Base-by-base conservation (phyloP, 441 rosid species). In the Pelargonium cotyledonis region DNA sequence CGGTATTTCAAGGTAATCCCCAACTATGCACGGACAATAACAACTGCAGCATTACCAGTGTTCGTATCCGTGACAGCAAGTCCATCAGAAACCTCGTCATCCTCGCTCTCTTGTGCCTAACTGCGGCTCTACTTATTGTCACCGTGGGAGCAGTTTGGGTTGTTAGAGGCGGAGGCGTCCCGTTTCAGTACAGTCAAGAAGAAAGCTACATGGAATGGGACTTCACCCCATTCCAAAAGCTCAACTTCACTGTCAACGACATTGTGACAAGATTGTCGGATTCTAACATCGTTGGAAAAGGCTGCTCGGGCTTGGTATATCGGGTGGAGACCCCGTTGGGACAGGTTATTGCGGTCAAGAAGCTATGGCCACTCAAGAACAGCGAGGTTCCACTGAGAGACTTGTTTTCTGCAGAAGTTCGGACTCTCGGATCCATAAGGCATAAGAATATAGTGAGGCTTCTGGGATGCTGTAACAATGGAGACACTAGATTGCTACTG, bases 381-480 rank as follows among this genome's bases (percentile, higher is more conserved):
- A 78, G 84, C 18, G 90, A 83, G 79, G 47, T 29, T 60, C 83
- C 85, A 4, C 83, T 84, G 29, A 82, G 87, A 69, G 93, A 88
- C 71, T 70, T 75, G 79, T 88, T 88, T 77, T 73, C 93, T 35
- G 87, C 93, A 23, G 93, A 88, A 74, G 93, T 88, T 69, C 80
- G 68, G 78, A 76, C 85, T 19, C 85, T 88, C 15, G 93, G 93
- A 63, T 88, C 93, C 16, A 82, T 86, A 65, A 76, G 90, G 80
- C 93, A 88, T 71, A 86, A 82, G 61, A 88, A 88, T 66, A 88
- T 88, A 65, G 85, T 88, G 60, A 88, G 90, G 77, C 85, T 88
- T 67, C 78, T 88, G 35, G 93, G 93, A 19, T 84, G 88, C 65
- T 88, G 89, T 51, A 76, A 80, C 72, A 86, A 86, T 35, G 87